A percentile compares a stretch with the other conserved stretches of the same genome.
phyloP scores from a whole-genome alignment of 257 asterid genomes.

The Capsicum rhomboideum region DNA sequence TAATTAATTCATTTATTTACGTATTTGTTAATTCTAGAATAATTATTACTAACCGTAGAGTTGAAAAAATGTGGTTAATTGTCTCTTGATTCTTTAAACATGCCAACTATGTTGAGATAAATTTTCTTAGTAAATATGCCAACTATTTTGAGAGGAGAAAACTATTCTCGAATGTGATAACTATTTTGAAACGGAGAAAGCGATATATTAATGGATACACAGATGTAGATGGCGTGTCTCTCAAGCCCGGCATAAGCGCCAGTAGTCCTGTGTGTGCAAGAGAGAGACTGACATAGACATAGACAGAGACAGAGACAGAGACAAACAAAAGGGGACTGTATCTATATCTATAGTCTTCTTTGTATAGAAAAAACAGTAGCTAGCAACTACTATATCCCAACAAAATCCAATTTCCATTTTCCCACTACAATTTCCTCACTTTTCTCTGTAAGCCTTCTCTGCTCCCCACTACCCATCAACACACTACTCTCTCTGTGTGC shows the following conservation, averaged over 20 bases:
- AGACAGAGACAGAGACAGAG: constrained; percentile 7
- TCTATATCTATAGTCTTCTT: not conserved
- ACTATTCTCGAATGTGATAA: too few species aligned
- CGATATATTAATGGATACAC: not conserved
- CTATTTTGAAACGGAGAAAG: too few species aligned
- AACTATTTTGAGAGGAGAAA: too few species aligned
- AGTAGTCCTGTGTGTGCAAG: constrained; percentile 24
- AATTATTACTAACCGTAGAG: too few species aligned
- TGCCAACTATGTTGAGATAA: too few species aligned
- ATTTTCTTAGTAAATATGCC: too few species aligned
- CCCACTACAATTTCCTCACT: not conserved
- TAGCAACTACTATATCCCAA: not conserved
- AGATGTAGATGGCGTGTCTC: constrained; percentile 51
- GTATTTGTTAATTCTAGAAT: too few species aligned
- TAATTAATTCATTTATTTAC: too few species aligned
- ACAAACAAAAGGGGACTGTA: not conserved
- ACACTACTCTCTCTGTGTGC: not conserved
- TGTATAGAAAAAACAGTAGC: not conserved
- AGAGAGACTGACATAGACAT: constrained; percentile 14
- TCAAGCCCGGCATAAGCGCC: constrained; percentile 65
- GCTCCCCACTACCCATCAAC: not conserved
- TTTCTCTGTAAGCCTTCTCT: not conserved
- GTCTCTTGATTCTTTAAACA: too few species aligned
- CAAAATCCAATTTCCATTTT: not conserved
- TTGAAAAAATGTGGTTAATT: too few species aligned